Percentiles rank a stretch among this genome's conserved stretches.
Conservation (phyloP, 306 rosid genomes). For the Corylus heterophylla region DNA sequence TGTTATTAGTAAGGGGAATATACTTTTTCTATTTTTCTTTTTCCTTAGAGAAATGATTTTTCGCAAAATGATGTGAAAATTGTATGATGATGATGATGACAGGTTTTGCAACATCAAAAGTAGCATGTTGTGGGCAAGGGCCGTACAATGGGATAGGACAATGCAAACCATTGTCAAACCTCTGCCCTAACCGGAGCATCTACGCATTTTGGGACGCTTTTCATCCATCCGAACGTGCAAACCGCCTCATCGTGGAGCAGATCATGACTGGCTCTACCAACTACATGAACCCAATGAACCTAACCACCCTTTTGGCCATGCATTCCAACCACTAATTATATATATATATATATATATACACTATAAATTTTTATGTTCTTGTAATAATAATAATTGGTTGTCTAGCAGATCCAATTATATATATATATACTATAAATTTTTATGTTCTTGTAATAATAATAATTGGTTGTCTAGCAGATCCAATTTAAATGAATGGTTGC, state of each 20-base stretch:
- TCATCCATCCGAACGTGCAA: constrained; percentile 60
- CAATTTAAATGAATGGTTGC: too few relatives aligned
- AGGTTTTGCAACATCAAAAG: constrained; percentile 60
- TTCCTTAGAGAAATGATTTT: not conserved
- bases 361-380: too few relatives aligned
- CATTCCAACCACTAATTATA: constrained; percentile 35
- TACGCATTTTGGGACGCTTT: constrained; percentile 61
- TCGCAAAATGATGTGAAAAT: not conserved
- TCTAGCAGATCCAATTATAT: too few relatives aligned
- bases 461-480: too few relatives aligned
- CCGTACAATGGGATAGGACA: constrained; percentile 59
- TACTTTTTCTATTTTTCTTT: too few relatives aligned
- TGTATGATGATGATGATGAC: not conserved
- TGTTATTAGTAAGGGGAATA: too few relatives aligned
- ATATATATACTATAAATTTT: too few relatives aligned
- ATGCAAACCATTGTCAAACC: constrained; percentile 36
- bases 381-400: too few relatives aligned
- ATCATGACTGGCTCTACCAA: constrained; percentile 44
- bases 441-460: too few relatives aligned
- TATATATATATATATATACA: too few relatives aligned
- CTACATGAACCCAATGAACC: constrained; percentile 56
- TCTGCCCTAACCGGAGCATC: constrained; percentile 45
- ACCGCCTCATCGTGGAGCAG: constrained; percentile 33
- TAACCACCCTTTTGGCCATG: constrained; percentile 52
- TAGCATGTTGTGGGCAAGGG: constrained; percentile 78